Evolutionary conservation across 352 stramenopile genomes (phyloP).

Genomic region (Phytophthora pinifolia): DNA sequence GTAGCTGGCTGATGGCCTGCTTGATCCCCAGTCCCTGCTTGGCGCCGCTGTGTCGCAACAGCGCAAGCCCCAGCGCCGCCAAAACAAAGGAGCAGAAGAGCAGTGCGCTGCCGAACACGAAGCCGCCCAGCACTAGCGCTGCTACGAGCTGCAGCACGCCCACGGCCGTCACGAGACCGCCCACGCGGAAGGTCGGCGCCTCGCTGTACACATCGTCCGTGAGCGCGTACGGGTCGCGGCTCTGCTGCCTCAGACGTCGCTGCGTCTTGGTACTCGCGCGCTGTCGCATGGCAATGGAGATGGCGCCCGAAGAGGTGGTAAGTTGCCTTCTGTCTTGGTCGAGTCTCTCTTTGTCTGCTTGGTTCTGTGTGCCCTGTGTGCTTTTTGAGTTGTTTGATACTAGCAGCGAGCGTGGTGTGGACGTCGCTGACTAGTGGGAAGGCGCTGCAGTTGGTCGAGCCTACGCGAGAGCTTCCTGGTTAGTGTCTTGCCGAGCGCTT

Average conservation of each 20-base stretch:
- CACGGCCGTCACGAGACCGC: constrained; percentile 37
- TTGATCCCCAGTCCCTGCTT: constrained; percentile 25
- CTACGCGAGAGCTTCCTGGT: constrained; percentile 10
- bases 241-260: constrained; percentile 31
- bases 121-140: constrained; percentile 27
- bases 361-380: neutral
- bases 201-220: constrained; percentile 27
- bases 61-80: constrained; percentile 18
- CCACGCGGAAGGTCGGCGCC: constrained; percentile 35
- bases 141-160: constrained; percentile 35
- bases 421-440: constrained; percentile 30
- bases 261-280: constrained; percentile 39
- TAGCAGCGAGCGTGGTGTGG: constrained; percentile 21
- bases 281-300: constrained; percentile 23
- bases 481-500: constrained; percentile 15
- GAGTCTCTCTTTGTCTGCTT: constrained; percentile 10
- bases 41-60: constrained; percentile 19
- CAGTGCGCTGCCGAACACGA: constrained; percentile 41
- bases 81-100: constrained; percentile 40
- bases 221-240: constrained; percentile 27
- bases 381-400: constrained; percentile 17
- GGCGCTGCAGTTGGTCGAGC: constrained; percentile 15
- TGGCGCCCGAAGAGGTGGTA: neutral
- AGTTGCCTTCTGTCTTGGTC: neutral
- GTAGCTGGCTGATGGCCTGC: constrained; percentile 19